Conservation (phyloP, 1,284 basidiomycete genomes). For the Cerrena zonata region DNA sequence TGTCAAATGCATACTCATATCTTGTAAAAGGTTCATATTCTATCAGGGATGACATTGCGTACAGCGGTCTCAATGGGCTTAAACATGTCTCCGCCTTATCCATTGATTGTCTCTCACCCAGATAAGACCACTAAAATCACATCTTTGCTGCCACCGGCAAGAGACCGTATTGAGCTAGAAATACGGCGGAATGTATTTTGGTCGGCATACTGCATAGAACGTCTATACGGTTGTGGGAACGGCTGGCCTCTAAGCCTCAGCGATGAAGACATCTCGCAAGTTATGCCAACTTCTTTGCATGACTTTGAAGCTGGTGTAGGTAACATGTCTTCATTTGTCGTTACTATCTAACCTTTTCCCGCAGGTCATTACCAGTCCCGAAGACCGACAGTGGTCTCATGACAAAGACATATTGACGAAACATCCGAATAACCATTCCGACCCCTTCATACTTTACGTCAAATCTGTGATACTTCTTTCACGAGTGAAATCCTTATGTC, state of each 20-base stretch:
- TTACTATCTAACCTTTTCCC: slow-evolving; percentile 41
- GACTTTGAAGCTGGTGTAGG: slow-evolving; percentile 53
- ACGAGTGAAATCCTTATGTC: slow-evolving; percentile 59
- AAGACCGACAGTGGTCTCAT: slow-evolving; percentile 59
- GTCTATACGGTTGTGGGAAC: slow-evolving; percentile 12
- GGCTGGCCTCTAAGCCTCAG: slow-evolving; percentile 25
- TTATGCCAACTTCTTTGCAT: slow-evolving; percentile 54
- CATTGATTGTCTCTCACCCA: slow-evolving; percentile 27
- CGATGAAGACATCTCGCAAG: slow-evolving; percentile 59
- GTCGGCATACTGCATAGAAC: slow-evolving; percentile 15
- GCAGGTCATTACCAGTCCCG: slow-evolving; percentile 14
- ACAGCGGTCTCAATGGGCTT: slow-evolving; percentile 56
- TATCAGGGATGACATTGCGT: slow-evolving; percentile 50
- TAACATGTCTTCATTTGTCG: slow-evolving; percentile 8
- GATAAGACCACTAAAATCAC: slow-evolving; percentile 15
- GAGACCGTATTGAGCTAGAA: slow-evolving; percentile 58
- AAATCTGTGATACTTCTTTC: slow-evolving; percentile 62
- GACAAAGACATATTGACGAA: slow-evolving; percentile 46
- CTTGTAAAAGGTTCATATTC: slow-evolving; percentile 44
- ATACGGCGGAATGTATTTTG: slow-evolving; percentile 63
- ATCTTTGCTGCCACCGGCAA: slow-evolving; percentile 50
- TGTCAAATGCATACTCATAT: not conserved
- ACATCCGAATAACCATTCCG: slow-evolving; percentile 55
- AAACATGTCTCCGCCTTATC: slow-evolving; percentile 50
- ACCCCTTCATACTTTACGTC: slow-evolving; percentile 62